Evolutionary conservation across 768 basidiomycete genomes (phyloP).

Genomic region (Paxillus ammoniavirescens): DNA sequence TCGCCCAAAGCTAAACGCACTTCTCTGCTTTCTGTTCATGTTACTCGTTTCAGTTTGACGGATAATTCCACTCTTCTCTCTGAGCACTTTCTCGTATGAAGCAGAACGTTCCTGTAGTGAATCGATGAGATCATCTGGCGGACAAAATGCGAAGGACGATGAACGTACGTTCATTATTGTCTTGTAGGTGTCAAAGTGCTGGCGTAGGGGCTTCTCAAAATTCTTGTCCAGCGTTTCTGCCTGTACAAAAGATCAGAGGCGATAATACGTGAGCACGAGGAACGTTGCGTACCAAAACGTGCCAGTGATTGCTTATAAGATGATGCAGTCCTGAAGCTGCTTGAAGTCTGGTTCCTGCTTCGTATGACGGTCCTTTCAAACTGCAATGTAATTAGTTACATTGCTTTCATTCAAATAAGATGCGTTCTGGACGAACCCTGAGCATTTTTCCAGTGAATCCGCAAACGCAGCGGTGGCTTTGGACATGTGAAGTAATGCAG

Average conservation of each 20-base stretch:
- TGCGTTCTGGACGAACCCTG: conserved; percentile 52
- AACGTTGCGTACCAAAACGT: conserved; percentile 66
- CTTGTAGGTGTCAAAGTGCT: conserved; percentile 80
- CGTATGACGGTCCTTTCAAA: conserved; percentile 77
- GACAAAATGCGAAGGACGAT: conserved; percentile 1
- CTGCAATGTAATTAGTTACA: conserved; percentile 34
- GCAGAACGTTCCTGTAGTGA: conserved; percentile 72
- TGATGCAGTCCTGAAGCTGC: conserved; percentile 89
- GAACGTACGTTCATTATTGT: conserved; percentile 61
- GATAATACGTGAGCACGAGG: conserved; percentile 5
- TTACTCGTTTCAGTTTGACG: conserved; percentile 82
- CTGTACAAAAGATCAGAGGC: conserved; percentile 36
- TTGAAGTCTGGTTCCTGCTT: conserved; percentile 77
- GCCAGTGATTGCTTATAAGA: conserved; percentile 90
- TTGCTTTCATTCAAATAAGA: not conserved
- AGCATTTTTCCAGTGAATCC: conserved; percentile 80
- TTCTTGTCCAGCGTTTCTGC: conserved; percentile 83
- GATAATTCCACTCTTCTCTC: conserved; percentile 83
- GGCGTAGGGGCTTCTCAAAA: conserved; percentile 87
- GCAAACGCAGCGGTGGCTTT: conserved; percentile 84
- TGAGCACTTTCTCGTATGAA: conserved; percentile 77
- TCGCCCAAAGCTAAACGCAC: conserved; percentile 43
- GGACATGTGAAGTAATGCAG: conserved; percentile 77
- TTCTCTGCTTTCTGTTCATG: conserved; percentile 83
- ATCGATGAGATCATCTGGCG: conserved; percentile 1